A percentile compares a stretch with the other conserved stretches of the same genome.
These are phyloP conservation scores for Hyaloscypha variabilis DNA, from an alignment of 495 filamentous ascomycete species.

Conservation along the genomic window DNA sequence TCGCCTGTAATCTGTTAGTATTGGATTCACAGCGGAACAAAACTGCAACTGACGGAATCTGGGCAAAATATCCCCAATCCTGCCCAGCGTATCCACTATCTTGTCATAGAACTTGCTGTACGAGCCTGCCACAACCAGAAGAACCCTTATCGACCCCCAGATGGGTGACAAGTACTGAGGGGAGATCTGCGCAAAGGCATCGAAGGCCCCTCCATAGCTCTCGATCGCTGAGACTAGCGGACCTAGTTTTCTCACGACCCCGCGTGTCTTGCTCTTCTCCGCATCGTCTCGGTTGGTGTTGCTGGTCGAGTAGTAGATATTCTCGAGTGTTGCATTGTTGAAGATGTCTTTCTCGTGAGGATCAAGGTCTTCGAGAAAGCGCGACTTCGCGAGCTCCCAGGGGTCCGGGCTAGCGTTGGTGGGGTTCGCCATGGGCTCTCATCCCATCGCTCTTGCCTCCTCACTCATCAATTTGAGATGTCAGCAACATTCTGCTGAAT, in stretches of 20 bases:
- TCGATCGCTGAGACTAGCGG: constrained; percentile 40
- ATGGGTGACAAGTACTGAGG: constrained; percentile 40
- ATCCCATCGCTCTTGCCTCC: constrained; percentile 1
- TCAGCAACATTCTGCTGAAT: neutral
- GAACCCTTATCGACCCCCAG: constrained; percentile 45
- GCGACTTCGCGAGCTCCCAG: constrained; percentile 34
- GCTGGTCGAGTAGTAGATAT: constrained; percentile 30
- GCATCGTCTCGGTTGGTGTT: constrained; percentile 28
- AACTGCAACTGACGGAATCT: constrained; percentile 36
- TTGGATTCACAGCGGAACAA: neutral
- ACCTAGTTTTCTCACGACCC: constrained; percentile 29
- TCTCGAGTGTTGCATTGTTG: constrained; percentile 31
- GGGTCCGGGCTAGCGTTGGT: constrained; percentile 18
- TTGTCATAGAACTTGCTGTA: constrained; percentile 41
- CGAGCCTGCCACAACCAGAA: constrained; percentile 40
- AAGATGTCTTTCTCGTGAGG: constrained; percentile 32
- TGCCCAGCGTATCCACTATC: constrained; percentile 40
- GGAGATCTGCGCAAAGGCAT: constrained; percentile 40
- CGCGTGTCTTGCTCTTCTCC: constrained; percentile 31
- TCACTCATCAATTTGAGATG: neutral
- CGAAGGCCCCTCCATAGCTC: constrained; percentile 44
- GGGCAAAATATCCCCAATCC: constrained; percentile 44
- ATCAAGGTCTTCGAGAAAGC: constrained; percentile 36
- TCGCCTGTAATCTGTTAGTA: constrained; percentile 6
- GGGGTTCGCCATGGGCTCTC: neutral